Evolutionary conservation across 176 grass and related monocot genomes (phyloP).

Genomic region (Zea mays): Zm-B73-REFERENCE-NAM-5.0 NC_050102.1:10331501-10332000

Average conservation of each 20-base stretch:
- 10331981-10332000: conserved; percentile 99
- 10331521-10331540: conserved; percentile 9
- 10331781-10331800: conserved; percentile 1
- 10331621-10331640: conserved; percentile 16
- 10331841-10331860: neutral
- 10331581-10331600: conserved; percentile 26
- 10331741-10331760: neutral
- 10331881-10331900: neutral
- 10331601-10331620: conserved; percentile 26
- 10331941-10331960: conserved; percentile 29
- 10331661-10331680: conserved; percentile 95
- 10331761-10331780: conserved; percentile 30
- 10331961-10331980: conserved; percentile 50
- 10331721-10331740: neutral
- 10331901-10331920: neutral
- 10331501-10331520: neutral
- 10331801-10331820: conserved; percentile 14
- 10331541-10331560: conserved; percentile 21
- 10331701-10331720: conserved; percentile 54
- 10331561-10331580: conserved; percentile 9
- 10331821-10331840: conserved; percentile 21
- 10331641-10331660: conserved; percentile 72
- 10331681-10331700: conserved; percentile 76
- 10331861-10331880: neutral
- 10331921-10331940: conserved; percentile 7